phyloP scores from a whole-genome alignment of 441 rosid genomes.

The Adansonia grandidieri region DNA sequence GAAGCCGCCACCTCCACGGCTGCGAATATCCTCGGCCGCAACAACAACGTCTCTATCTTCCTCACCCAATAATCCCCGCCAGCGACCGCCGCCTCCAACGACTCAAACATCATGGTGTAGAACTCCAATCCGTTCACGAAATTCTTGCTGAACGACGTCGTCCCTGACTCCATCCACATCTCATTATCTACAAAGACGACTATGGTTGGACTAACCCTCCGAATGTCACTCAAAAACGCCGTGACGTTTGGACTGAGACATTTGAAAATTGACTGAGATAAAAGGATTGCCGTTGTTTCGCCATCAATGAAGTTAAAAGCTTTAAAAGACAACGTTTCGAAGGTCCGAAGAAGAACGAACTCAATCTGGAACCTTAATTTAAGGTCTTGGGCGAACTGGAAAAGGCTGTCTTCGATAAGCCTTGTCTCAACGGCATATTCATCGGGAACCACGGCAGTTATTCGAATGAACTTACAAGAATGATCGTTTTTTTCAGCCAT shows the following conservation, averaged over 20 bases:
- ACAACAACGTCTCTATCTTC: constrained; percentile 65
- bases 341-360: constrained; percentile 65
- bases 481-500: constrained; percentile 56
- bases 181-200: constrained; percentile 75
- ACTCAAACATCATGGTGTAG: constrained; percentile 76
- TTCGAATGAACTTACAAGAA: constrained; percentile 47
- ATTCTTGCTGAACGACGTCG: constrained; percentile 68
- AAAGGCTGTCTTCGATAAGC: constrained; percentile 69
- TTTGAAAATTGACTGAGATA: constrained; percentile 68
- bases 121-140: constrained; percentile 70
- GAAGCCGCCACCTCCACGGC: constrained; percentile 58
- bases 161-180: constrained; percentile 59
- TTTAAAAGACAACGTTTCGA: constrained; percentile 75
- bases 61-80: constrained; percentile 61
- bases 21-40: constrained; percentile 62
- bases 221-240: constrained; percentile 53
- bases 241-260: constrained; percentile 49
- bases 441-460: constrained; percentile 82
- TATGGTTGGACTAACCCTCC: constrained; percentile 58
- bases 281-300: constrained; percentile 60
- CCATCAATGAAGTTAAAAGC: constrained; percentile 70
- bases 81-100: constrained; percentile 68
- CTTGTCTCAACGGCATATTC: constrained; percentile 67
- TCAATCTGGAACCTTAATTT: constrained; percentile 76
- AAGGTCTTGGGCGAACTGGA: constrained; percentile 79